Conservation (phyloP, 352 stramenopile species). For the Phytophthora sansomeana region DNA sequence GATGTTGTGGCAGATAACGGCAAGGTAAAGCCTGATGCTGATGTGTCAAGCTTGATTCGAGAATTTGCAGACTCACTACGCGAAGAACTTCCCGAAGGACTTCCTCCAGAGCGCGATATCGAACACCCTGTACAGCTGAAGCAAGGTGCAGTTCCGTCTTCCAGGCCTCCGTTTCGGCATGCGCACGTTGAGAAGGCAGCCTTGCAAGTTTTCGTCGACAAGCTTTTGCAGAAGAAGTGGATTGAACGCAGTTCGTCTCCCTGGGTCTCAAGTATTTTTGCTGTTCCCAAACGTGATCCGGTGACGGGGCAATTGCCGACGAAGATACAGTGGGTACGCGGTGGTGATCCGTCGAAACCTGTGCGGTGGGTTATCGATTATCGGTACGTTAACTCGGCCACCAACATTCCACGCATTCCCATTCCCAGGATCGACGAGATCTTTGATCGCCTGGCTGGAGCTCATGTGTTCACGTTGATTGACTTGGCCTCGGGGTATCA, state of each 20-base stretch:
- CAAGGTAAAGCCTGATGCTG: neutral
- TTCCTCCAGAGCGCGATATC: conserved; percentile 14
- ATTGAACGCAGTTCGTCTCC: conserved; percentile 11
- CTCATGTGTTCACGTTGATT: conserved; percentile 27
- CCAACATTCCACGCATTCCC: conserved; percentile 10
- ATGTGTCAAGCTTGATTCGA: conserved; percentile 2
- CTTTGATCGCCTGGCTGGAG: conserved; percentile 6
- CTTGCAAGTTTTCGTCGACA: conserved; percentile 7
- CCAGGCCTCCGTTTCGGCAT: conserved; percentile 2
- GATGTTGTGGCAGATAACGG: conserved; percentile 5
- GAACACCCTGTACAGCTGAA: conserved; percentile 12
- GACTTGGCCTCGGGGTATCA: conserved; percentile 39
- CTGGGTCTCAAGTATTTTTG: conserved; percentile 26
- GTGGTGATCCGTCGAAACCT: neutral
- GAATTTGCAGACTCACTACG: conserved; percentile 18
- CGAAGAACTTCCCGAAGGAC: conserved; percentile 8
- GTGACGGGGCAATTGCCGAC: neutral
- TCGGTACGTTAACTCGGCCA: neutral
- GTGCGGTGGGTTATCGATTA: conserved; percentile 10
- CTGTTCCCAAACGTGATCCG: conserved; percentile 19
- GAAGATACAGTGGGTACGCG: conserved; percentile 7
- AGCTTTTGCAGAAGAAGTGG: conserved; percentile 4
- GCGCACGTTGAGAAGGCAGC: conserved; percentile 13
- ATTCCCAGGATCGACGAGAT: conserved; percentile 15
- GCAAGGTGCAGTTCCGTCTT: neutral